These are phyloP conservation scores for Gamsiella multidivaricata DNA, from an alignment of 192 early-diverging fungal species.

Conservation along the genomic window DNA sequence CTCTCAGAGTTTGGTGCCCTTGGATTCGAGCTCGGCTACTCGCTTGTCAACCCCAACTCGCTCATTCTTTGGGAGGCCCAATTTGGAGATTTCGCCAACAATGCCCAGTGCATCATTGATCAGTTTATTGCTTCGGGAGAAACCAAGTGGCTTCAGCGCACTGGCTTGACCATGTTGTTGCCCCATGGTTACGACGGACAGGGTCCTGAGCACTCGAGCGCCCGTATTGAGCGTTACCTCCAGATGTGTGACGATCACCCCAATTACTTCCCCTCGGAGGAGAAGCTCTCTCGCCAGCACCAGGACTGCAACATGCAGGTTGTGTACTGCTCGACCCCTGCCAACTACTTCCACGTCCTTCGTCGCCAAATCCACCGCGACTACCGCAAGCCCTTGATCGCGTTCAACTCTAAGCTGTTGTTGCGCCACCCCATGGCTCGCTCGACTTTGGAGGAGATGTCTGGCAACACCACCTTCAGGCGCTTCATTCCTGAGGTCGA, in stretches of 20 bases:
- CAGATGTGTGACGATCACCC: slow-evolving; percentile 97
- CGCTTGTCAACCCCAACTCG: slow-evolving; percentile 92
- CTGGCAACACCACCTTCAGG: slow-evolving; percentile 84
- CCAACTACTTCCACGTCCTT: slow-evolving; percentile 96
- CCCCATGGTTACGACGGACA: slow-evolving; percentile 99
- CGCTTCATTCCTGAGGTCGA: slow-evolving; percentile 93
- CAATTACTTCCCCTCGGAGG: slow-evolving; percentile 78
- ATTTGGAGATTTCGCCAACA: slow-evolving; percentile 99
- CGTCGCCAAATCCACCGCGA: slow-evolving; percentile 96
- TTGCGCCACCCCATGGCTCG: slow-evolving; percentile 94
- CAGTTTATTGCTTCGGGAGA: slow-evolving; percentile 97
- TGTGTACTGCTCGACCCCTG: slow-evolving; percentile 95
- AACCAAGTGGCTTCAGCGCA: slow-evolving; percentile 98
- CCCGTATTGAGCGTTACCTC: slow-evolving; percentile 95
- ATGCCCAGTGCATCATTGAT: slow-evolving; percentile 97
- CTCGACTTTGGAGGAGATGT: slow-evolving; percentile 86
- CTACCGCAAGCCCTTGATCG: slow-evolving; percentile 93
- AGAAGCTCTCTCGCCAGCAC: slow-evolving; percentile 90
- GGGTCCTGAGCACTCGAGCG: slow-evolving; percentile 97
- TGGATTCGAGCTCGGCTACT: slow-evolving; percentile 98
- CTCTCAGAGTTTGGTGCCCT: slow-evolving; percentile 95
- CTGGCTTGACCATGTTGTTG: slow-evolving; percentile 91
- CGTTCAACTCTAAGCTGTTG: slow-evolving; percentile 86
- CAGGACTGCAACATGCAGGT: slow-evolving; percentile 99
- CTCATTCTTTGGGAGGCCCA: slow-evolving; percentile 98